phyloP scores from a whole-genome alignment of 495 filamentous ascomycete species.

The Lasiosphaeriaceae sp. region DNA sequence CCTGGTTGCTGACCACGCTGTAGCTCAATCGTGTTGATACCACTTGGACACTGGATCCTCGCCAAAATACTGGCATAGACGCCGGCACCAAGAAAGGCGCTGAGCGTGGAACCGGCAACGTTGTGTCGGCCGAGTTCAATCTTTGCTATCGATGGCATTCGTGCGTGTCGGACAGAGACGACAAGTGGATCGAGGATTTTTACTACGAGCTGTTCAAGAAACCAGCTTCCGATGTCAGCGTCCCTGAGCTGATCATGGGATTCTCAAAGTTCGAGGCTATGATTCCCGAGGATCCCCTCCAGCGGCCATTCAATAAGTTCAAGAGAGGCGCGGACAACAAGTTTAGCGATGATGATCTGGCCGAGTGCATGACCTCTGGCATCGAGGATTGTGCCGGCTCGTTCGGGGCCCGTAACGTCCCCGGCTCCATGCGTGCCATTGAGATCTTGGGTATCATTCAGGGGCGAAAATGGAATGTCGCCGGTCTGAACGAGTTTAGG shows the following conservation, averaged over 20 bases:
- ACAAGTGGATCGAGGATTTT: slow-evolving; percentile 67
- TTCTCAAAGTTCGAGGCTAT: slow-evolving; percentile 56
- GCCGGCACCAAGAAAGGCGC: slow-evolving; percentile 52
- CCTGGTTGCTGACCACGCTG: background rate
- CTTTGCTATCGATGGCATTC: slow-evolving; percentile 76
- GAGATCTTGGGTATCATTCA: slow-evolving; percentile 87
- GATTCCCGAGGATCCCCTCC: slow-evolving; percentile 57
- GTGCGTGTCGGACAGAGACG: slow-evolving; percentile 67
- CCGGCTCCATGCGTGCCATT: slow-evolving; percentile 64
- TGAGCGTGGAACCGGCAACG: slow-evolving; percentile 62
- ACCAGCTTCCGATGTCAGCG: slow-evolving; percentile 45
- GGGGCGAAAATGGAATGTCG: slow-evolving; percentile 75
- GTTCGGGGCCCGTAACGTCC: slow-evolving; percentile 72
- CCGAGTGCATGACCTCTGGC: slow-evolving; percentile 58
- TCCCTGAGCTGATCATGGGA: slow-evolving; percentile 55
- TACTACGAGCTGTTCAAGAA: slow-evolving; percentile 63
- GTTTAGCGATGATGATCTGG: slow-evolving; percentile 65
- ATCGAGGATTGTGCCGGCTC: slow-evolving; percentile 63
- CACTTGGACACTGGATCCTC: slow-evolving; percentile 77
- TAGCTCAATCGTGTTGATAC: slow-evolving; percentile 66
- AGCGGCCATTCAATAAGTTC: slow-evolving; percentile 63
- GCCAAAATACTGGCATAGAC: slow-evolving; percentile 54
- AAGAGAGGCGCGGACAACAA: slow-evolving; percentile 56
- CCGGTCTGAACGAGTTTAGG: slow-evolving; percentile 84
- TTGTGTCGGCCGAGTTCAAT: slow-evolving; percentile 71